Evolutionary conservation across 495 filamentous ascomycete species (phyloP).

Genomic region (Neurospora pannonica): DNA sequence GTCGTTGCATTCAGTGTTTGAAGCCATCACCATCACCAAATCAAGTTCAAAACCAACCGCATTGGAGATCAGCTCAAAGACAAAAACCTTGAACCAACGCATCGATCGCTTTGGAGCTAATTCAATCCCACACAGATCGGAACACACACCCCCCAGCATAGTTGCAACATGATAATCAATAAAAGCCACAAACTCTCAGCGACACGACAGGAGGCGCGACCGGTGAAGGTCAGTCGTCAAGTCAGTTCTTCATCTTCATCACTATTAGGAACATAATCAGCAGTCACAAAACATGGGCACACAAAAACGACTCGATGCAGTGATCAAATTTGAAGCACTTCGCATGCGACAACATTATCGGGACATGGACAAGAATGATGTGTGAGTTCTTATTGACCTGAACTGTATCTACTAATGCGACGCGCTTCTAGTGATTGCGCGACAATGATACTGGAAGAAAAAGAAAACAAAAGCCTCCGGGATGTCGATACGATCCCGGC

Average conservation of each 20-base stretch:
- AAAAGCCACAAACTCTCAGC: not conserved
- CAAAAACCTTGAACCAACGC: not conserved
- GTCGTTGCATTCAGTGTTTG: not conserved
- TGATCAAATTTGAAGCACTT: not conserved
- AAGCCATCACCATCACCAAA: not conserved
- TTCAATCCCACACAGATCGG: not conserved
- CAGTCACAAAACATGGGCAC: not conserved
- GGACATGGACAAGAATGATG: not conserved
- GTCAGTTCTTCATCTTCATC: not conserved
- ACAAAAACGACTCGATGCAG: not conserved
- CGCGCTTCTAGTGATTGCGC: not conserved
- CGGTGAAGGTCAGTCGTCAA: not conserved
- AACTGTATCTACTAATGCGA: not conserved
- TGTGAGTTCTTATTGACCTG: not conserved
- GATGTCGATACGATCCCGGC: not conserved
- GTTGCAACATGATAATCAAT: not conserved
- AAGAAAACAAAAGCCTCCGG: not conserved
- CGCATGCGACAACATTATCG: not conserved
- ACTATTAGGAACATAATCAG: not conserved
- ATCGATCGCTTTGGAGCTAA: not conserved
- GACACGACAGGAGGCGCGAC: not conserved
- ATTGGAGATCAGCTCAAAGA: not conserved
- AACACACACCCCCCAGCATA: not conserved
- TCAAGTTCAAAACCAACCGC: not conserved
- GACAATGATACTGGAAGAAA: not conserved